Evolutionary conservation across 805 yeast genomes (phyloP).

Genomic region (Candida saitoana): DNA sequence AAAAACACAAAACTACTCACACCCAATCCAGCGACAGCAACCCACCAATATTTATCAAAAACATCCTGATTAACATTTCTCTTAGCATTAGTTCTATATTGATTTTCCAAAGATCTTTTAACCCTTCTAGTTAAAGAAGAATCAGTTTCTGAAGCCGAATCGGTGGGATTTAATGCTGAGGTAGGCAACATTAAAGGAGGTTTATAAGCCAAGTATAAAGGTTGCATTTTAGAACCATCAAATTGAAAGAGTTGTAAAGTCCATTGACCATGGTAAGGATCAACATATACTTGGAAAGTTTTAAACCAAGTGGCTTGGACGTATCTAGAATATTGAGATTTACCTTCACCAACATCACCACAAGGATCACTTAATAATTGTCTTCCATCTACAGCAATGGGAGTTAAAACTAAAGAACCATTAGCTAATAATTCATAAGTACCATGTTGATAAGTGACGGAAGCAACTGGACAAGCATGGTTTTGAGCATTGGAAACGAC

Average conservation of each 20-base stretch:
- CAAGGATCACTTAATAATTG: conserved; percentile 89
- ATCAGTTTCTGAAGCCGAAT: conserved; percentile 32
- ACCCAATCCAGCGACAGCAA: conserved; percentile 43
- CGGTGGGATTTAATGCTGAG: conserved; percentile 81
- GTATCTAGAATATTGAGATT: conserved; percentile 67
- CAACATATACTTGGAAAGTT: conserved; percentile 57
- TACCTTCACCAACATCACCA: conserved; percentile 35
- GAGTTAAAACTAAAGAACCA: conserved; percentile 67
- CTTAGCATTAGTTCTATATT: conserved; percentile 71
- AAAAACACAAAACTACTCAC: conserved; percentile 35
- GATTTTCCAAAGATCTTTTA: conserved; percentile 75
- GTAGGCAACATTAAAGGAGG: conserved; percentile 98
- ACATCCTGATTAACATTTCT: conserved; percentile 30
- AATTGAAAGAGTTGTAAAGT: conserved; percentile 68
- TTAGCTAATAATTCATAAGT: conserved; percentile 57
- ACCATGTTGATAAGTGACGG: conserved; percentile 86
- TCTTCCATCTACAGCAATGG: conserved; percentile 86
- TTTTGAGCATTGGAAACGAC: conserved; percentile 64
- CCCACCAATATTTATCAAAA: conserved; percentile 55
- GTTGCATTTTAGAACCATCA: conserved; percentile 79
- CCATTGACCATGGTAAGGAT: conserved; percentile 80
- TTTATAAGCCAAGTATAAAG: conserved; percentile 83
- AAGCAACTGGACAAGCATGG: conserved; percentile 82
- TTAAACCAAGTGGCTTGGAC: conserved; percentile 59
- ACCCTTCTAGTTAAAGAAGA: conserved; percentile 42